Base-by-base conservation (phyloP, 495 filamentous ascomycete species). In the Thozetella sp. region DNA sequence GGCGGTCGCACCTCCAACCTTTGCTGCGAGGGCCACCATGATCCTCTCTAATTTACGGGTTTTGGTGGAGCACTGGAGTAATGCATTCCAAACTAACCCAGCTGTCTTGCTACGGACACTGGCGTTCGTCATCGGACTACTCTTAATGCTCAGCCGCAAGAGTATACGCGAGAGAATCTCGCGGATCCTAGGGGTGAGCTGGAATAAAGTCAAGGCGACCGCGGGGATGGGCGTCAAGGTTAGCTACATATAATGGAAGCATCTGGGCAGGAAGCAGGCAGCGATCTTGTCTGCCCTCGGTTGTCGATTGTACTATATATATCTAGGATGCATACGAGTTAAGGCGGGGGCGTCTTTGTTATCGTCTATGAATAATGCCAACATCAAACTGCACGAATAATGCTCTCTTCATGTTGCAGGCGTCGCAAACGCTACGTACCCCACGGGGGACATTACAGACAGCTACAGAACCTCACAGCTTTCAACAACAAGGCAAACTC, bases 191-290 rank as follows among this genome's bases (percentile, higher is more conserved):
- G 84, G 83, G 53, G 71, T 81, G 25, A 85, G 86, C 22, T 97
- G 93, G 95, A 83, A 86, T 26, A 98, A 97, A 75, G 77, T 97
- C 9, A 87, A 80, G 61, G 81, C 85, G 34, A 99, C 95, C 0
- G 88, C 94, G 17, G 93, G 94, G 0, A 97, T 98, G 94, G 95
- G 96, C 0, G 91, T 97, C 54, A 98, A 97, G 77, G 93, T 99
- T 66, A 96, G 89, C 74, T 99, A 99, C 79, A 95, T 99, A 56
- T 97, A 72, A 68, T 57, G 25, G 34, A 26, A 54, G 43, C 55
- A 56, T 25, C 55, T 17, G 22, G 51, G 23, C 22, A 25, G 2
- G 27, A 30, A 23, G 26, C 22, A 17, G 30, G 19, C 20, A 52
- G 25, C 45, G n/a, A 25, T 24, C 10, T 43, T 46, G 6, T 55